A percentile compares a stretch with the other conserved stretches of the same genome.
Evolutionary conservation across 306 rosid species (phyloP).

Genomic region (Pterocarpus macrocarpus): DNA sequence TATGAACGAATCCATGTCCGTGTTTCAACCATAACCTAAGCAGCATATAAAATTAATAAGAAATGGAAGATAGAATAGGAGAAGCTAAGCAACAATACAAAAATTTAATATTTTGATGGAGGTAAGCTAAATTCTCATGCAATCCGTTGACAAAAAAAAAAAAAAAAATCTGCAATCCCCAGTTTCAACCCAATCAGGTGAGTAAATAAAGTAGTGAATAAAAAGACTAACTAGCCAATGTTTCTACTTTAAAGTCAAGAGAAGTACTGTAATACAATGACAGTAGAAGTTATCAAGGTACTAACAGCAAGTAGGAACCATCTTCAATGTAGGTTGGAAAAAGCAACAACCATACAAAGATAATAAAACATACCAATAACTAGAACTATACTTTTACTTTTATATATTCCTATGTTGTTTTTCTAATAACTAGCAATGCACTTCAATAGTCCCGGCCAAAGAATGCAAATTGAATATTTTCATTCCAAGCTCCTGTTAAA

Average conservation of each 20-base stretch:
- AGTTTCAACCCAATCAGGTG: neutral
- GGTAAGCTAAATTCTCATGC: conserved; percentile 5
- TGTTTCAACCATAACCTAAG: conserved; percentile 18
- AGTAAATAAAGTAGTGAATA: no score
- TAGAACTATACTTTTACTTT: neutral
- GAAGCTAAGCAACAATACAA: conserved; percentile 19
- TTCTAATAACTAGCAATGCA: neutral
- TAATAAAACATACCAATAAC: neutral
- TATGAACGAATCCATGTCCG: neutral
- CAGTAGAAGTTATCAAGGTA: conserved; percentile 6
- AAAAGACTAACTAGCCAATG: neutral
- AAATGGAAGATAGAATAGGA: neutral
- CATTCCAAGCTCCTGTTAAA: neutral
- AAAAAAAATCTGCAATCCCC: no score
- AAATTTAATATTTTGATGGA: neutral
- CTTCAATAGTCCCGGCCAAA: neutral
- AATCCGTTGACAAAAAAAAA: neutral
- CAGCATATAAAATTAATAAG: conserved; percentile 22
- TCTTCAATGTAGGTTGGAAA: neutral
- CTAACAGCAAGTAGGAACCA: neutral
- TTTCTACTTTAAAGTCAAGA: no score
- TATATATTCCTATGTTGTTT: neutral
- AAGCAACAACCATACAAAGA: neutral
- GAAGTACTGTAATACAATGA: neutral
- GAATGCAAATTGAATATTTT: neutral